Evolutionary conservation across 768 basidiomycete genomes (phyloP).

Genomic region (Scleroderma bovista): DNA sequence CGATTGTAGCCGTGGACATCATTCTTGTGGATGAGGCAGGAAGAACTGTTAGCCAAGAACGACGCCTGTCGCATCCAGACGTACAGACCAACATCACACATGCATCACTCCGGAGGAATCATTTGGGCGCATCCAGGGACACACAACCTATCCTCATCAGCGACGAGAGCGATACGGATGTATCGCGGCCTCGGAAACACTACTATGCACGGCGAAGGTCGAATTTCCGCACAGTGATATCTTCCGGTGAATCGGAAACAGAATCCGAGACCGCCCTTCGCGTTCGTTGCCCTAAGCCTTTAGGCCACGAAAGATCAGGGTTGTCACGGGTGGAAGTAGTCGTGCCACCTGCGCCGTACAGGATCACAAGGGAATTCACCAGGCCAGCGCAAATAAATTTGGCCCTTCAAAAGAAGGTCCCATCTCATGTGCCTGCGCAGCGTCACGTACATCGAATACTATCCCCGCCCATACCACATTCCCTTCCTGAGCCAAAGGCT

Average conservation of each 20-base stretch:
- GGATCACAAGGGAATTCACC: conserved; percentile 9
- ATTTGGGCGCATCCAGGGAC: background rate
- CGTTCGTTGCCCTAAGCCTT: conserved; percentile 3
- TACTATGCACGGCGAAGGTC: conserved; percentile 9
- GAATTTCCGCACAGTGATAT: conserved; percentile 26
- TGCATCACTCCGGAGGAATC: conserved; percentile 7
- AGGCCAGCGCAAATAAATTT: conserved; percentile 7
- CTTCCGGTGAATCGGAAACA: conserved; percentile 47
- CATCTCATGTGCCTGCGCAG: background rate
- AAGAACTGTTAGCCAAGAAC: conserved; percentile 52
- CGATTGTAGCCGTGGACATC: conserved; percentile 62
- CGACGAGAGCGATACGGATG: conserved; percentile 26
- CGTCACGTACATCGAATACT: background rate
- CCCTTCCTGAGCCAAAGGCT: conserved; percentile 31
- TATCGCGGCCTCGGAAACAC: conserved; percentile 12
- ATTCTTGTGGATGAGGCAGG: conserved; percentile 60
- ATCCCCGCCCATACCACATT: conserved; percentile 5
- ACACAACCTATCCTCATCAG: conserved; percentile 18
- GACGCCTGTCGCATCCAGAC: conserved; percentile 47
- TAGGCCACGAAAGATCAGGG: conserved; percentile 13
- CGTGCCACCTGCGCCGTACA: conserved; percentile 32
- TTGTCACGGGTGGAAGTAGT: conserved; percentile 35
- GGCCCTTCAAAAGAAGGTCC: conserved; percentile 4
- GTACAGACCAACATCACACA: conserved; percentile 30
- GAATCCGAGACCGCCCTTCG: conserved; percentile 13